These are phyloP conservation scores for Aureococcus anophagefferens DNA, from an alignment of 108 stramenopile species.

Conservation along the genomic window DNA sequence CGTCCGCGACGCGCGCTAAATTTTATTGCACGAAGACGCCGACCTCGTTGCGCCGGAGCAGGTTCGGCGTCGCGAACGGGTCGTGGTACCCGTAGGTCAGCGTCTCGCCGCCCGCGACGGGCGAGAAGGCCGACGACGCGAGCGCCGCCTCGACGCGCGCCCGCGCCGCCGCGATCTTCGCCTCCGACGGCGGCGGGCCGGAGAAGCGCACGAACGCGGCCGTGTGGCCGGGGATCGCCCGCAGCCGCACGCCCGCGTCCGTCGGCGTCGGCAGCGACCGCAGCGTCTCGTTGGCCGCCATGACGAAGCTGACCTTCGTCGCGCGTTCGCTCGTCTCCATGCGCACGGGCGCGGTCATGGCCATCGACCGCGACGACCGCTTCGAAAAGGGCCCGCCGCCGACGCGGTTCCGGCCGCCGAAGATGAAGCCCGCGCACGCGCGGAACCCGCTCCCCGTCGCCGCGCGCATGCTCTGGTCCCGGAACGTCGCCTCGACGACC, in stretches of 20 bases:
- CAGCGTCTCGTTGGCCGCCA: constrained; percentile 46
- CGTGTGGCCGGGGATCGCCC: constrained; percentile 38
- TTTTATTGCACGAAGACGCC: constrained; percentile 41
- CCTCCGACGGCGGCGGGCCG: constrained; percentile 50
- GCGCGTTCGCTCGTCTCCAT: constrained; percentile 19
- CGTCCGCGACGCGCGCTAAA: no score
- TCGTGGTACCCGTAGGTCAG: constrained; percentile 61
- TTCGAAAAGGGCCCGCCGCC: background rate
- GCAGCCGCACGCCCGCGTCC: constrained; percentile 35
- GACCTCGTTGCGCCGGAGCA: constrained; percentile 53
- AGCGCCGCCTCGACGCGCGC: constrained; percentile 25
- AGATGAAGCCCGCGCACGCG: constrained; percentile 51
- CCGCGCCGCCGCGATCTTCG: constrained; percentile 33
- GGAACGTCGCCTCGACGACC: constrained; percentile 37
- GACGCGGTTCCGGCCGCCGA: constrained; percentile 43
- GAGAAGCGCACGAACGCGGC: constrained; percentile 45
- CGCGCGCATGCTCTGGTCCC: background rate
- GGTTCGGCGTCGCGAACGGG: constrained; percentile 55
- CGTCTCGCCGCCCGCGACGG: constrained; percentile 29
- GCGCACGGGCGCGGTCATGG: constrained; percentile 49
- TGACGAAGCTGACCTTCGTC: constrained; percentile 54
- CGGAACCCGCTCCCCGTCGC: constrained; percentile 26
- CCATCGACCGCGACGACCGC: constrained; percentile 18
- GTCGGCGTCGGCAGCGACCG: constrained; percentile 48
- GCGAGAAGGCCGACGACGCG: constrained; percentile 31